Evolutionary conservation across 148 eudicot species (phyloP), one percentile per base, ranked within the genome.

Genomic region (Arctostaphylos glauca): DNA sequence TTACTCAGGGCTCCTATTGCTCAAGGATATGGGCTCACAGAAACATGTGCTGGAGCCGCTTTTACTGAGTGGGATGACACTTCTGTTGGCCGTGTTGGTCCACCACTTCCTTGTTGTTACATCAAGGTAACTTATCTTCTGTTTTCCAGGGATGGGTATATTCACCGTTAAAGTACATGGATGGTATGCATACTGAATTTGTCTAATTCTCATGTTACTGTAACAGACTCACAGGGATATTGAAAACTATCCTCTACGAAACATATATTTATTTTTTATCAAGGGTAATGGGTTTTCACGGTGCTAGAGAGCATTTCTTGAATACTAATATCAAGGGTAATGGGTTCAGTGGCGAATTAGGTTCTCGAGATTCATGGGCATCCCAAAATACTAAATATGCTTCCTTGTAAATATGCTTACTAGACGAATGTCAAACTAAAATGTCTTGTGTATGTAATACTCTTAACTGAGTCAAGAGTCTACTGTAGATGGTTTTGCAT

Each of bases 81-180:
- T 74, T 90, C 92, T 77, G 98, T 96, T 67, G 99, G 98, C 59
- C 99, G 98, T 86, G 99, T 96, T 84, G 99, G 99, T 77, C 99
- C 99, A 55, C 99, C 99, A 49, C 93, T 96, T 89, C 98, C 98
- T 79, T 94, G 98, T 86, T 82, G 89, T 85, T 92, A 92, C 80
- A 89, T 96, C 55, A 96, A 96, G 95, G 99, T 94, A 88, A 84
- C 82, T 79, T 70, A 66, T 81, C 48, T 72, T 79, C 14, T 58
- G 50, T 70, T 82, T 82, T 47, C 15, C 53, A 68, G 38, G 71
- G 23, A 13, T 52, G 41, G n/a, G 5, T 21, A 5, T 1, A 31
- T 55, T 70, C 23, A 5, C 38, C 2, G 6, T n/a, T 46, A 23
- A 66, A 66, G 43, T 66, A 66, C 12, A 8, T 9, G 54, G 54